Conservation (phyloP, 1,284 basidiomycete genomes). For the Phaffia rhodozyma region DNA sequence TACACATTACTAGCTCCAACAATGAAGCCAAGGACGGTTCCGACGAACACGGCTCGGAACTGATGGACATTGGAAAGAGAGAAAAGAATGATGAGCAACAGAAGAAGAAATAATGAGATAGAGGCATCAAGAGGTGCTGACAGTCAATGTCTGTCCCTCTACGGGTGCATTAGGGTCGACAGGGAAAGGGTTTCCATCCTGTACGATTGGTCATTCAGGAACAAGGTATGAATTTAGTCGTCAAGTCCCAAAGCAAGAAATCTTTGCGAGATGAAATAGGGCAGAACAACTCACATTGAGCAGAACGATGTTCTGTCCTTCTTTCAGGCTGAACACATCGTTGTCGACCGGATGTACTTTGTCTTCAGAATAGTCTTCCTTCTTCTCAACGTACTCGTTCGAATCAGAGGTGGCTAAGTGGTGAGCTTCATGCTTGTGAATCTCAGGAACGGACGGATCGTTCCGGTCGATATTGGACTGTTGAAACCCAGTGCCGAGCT, state of each 20-base stretch:
- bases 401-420: neutral
- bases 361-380: constrained; percentile 17
- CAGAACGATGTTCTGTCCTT: constrained; percentile 5
- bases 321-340: constrained; percentile 16
- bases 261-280: neutral
- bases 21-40: constrained; percentile 44
- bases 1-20: constrained; percentile 55
- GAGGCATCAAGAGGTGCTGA: too few species aligned
- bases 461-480: neutral
- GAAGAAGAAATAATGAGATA: too few species aligned
- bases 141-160: constrained; percentile 47
- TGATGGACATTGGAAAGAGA: too few species aligned
- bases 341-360: constrained; percentile 13
- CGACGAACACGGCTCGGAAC: constrained; percentile 48
- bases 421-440: neutral
- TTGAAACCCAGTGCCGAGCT: constrained; percentile 1
- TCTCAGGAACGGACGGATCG: neutral
- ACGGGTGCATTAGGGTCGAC: constrained; percentile 41
- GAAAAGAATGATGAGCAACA: too few species aligned
- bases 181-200: constrained; percentile 40
- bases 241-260: neutral
- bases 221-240: neutral
- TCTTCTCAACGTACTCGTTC: neutral
- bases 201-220: neutral
- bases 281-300: constrained; percentile 5